A percentile compares a stretch with the other conserved stretches of the same genome.
phyloP scores from a whole-genome alignment of 2,329 filamentous ascomycete species.

The Pezicula carpinea region DNA sequence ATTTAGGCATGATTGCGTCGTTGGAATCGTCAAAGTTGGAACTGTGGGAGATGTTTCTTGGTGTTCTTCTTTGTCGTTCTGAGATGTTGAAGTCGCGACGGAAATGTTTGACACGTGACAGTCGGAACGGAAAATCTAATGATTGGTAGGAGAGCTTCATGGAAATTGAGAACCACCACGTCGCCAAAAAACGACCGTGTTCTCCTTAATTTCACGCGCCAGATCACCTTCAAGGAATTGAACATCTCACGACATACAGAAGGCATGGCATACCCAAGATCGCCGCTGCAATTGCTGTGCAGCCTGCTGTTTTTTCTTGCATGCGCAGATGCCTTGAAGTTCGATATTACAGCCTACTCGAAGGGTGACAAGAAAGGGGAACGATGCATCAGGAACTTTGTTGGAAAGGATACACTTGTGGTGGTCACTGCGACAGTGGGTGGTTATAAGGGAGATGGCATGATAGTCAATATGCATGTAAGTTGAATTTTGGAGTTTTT shows the following conservation, averaged over 20 bases:
- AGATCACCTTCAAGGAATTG: constrained; percentile 7
- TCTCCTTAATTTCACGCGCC: constrained; percentile 1
- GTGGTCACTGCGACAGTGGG: constrained; percentile 88
- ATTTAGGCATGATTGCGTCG: constrained; percentile 72
- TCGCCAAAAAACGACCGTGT: constrained; percentile 1
- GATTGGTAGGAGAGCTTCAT: background rate
- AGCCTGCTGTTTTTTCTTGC: constrained; percentile 51
- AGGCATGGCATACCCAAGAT: constrained; percentile 45
- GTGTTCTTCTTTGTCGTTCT: background rate
- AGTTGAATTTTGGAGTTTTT: constrained; percentile 27
- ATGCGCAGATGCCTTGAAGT: constrained; percentile 71
- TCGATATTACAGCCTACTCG: constrained; percentile 74
- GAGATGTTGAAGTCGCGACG: constrained; percentile 1
- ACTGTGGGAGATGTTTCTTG: background rate
- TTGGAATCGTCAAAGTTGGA: background rate
- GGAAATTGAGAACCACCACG: constrained; percentile 1
- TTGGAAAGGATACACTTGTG: constrained; percentile 84
- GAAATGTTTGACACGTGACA: background rate
- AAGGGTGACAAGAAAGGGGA: constrained; percentile 64
- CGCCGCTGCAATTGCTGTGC: constrained; percentile 54
- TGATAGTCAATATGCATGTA: constrained; percentile 92
- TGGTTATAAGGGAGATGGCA: constrained; percentile 86
- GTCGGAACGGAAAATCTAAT: background rate
- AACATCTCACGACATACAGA: constrained; percentile 8
- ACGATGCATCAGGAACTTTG: constrained; percentile 95